These are phyloP conservation scores for Kwoniella mangroviensis DNA, from an alignment of 768 basidiomycete genomes.

Conservation along the genomic window DNA sequence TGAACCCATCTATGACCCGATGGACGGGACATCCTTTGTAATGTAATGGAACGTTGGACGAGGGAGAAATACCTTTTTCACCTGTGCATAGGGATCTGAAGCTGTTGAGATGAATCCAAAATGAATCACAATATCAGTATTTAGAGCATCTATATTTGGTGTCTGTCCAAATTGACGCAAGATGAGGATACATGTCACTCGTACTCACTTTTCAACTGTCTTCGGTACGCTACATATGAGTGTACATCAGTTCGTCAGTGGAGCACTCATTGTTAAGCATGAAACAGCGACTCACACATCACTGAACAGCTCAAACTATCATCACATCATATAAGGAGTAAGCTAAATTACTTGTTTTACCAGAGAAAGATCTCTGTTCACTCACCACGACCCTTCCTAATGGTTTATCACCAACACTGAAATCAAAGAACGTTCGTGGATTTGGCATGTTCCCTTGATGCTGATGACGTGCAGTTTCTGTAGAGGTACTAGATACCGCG, in stretches of 20 bases:
- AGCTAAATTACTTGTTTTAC: background rate
- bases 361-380: slow-evolving; percentile 1
- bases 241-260: background rate
- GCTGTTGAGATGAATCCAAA: slow-evolving; percentile 74
- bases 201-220: slow-evolving; percentile 71
- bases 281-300: slow-evolving; percentile 59
- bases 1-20: slow-evolving; percentile 69
- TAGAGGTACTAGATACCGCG: too few species aligned
- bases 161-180: background rate
- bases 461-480: too few species aligned
- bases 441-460: slow-evolving; percentile 3
- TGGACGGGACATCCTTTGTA: slow-evolving; percentile 82
- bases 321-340: background rate
- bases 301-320: slow-evolving; percentile 68
- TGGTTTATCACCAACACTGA: slow-evolving; percentile 68
- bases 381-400: slow-evolving; percentile 56
- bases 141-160: background rate
- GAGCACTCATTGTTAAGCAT: background rate
- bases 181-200: background rate
- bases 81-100: slow-evolving; percentile 87
- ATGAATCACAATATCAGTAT: slow-evolving; percentile 57
- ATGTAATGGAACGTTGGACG: slow-evolving; percentile 72
- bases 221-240: slow-evolving; percentile 64
- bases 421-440: slow-evolving; percentile 62
- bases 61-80: slow-evolving; percentile 72